Evolutionary conservation across 495 filamentous ascomycete species (phyloP).

Genomic region (Penicillium paradoxum): DNA sequence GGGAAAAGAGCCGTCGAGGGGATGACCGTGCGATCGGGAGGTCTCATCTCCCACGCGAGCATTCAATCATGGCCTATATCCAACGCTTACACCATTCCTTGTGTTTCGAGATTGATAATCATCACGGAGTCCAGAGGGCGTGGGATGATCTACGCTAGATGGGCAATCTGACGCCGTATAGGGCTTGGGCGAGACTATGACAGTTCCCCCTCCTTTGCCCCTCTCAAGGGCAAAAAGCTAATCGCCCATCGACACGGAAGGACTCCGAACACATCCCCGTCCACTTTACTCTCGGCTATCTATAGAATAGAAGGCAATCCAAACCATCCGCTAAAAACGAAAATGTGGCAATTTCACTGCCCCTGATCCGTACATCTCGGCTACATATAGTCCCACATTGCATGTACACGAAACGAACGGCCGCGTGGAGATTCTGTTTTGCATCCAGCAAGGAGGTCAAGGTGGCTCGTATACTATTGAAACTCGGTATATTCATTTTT

Average conservation of each 20-base stretch:
- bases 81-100: not conserved
- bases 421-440: slow-evolving; percentile 10
- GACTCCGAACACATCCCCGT: no score
- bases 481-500: not conserved
- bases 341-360: not conserved
- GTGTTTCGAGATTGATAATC: not conserved
- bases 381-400: not conserved
- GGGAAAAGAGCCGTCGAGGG: not conserved
- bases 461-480: slow-evolving; percentile 8
- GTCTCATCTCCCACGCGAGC: not conserved
- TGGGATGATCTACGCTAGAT: no score
- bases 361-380: not conserved
- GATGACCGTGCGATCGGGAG: not conserved
- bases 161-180: no score
- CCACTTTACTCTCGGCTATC: not conserved
- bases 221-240: not conserved
- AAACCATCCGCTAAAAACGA: no score
- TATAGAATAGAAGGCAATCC: not conserved
- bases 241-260: no score
- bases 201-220: slow-evolving; percentile 1
- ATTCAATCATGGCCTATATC: not conserved
- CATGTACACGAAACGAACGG: not conserved
- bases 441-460: slow-evolving; percentile 7
- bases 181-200: not conserved
- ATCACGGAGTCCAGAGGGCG: no score